Conservation (phyloP, 2,329 filamentous ascomycete species). For the Claviceps cyperi region DNA sequence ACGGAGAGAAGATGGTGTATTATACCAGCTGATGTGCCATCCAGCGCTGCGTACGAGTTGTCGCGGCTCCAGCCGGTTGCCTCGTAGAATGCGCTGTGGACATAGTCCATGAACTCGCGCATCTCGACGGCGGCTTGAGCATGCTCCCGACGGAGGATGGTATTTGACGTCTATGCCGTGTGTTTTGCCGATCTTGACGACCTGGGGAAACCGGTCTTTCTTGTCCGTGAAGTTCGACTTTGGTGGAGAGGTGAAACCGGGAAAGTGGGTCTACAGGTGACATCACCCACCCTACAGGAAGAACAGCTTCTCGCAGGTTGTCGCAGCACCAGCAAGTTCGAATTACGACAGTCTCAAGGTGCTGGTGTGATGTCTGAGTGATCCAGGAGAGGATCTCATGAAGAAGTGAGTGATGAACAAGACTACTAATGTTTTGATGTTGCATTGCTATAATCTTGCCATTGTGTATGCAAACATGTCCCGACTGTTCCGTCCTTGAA, state of each 20-base stretch:
- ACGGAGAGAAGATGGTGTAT: background rate
- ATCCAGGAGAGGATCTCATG: no score
- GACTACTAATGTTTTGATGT: background rate
- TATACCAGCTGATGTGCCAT: conserved; percentile 63
- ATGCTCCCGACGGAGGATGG: conserved; percentile 11
- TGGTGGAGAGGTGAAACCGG: no score
- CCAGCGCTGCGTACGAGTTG: conserved; percentile 81
- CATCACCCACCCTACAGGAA: no score
- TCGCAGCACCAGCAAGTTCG: no score
- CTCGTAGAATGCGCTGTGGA: conserved; percentile 79
- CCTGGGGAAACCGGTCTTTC: background rate
- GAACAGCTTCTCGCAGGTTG: no score
- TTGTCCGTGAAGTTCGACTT: no score
- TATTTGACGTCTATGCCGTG: background rate
- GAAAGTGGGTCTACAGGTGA: no score
- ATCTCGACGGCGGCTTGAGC: conserved; percentile 34
- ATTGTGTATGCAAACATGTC: background rate
- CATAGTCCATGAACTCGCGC: conserved; percentile 96
- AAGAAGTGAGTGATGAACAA: no score
- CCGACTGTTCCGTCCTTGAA: background rate
- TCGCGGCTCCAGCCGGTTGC: conserved; percentile 80
- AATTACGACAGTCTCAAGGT: no score
- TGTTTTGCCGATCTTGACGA: no score
- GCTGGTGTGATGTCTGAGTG: no score
- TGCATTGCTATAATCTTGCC: background rate